Evolutionary conservation across 2,329 filamentous ascomycete genomes (phyloP).

Genomic region (Trichoderma gracile): DNA sequence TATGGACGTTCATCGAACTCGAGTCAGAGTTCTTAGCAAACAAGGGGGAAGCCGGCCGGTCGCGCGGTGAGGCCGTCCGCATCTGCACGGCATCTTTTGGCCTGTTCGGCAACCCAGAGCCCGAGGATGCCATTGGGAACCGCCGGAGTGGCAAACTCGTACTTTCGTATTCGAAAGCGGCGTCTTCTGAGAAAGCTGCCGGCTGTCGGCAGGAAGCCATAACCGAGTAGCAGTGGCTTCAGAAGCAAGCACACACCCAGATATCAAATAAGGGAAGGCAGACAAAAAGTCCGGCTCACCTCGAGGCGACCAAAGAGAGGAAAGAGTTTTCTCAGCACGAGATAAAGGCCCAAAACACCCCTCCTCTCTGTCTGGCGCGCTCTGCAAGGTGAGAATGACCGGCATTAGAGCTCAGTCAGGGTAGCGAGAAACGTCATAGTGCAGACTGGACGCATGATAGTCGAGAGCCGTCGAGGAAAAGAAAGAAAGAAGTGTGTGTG

Average conservation of each 20-base stretch:
- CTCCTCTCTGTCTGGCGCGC: not conserved
- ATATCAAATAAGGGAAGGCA: no score
- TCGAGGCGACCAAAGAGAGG: not conserved
- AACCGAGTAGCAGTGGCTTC: no score
- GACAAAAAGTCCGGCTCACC: not conserved
- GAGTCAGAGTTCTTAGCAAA: constrained; percentile 17
- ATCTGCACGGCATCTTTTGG: not conserved
- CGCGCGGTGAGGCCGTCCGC: not conserved
- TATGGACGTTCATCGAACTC: not conserved
- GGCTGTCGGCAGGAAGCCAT: not conserved
- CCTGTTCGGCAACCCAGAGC: not conserved
- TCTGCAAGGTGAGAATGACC: constrained; percentile 15
- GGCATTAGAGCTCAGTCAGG: not conserved
- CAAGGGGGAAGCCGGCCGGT: not conserved
- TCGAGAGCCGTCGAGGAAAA: not conserved
- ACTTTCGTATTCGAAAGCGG: not conserved
- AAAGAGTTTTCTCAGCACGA: not conserved
- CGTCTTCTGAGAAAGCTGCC: not conserved
- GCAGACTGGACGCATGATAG: not conserved
- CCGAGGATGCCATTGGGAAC: constrained; percentile 1
- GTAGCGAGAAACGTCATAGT: constrained; percentile 16
- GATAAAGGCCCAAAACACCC: not conserved
- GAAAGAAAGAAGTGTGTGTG: not conserved
- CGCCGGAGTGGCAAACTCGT: constrained; percentile 7
- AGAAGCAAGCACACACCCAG: no score